phyloP scores from a whole-genome alignment of 1,284 basidiomycete genomes.

The Microbotryum lychnidis-dioicae region DNA sequence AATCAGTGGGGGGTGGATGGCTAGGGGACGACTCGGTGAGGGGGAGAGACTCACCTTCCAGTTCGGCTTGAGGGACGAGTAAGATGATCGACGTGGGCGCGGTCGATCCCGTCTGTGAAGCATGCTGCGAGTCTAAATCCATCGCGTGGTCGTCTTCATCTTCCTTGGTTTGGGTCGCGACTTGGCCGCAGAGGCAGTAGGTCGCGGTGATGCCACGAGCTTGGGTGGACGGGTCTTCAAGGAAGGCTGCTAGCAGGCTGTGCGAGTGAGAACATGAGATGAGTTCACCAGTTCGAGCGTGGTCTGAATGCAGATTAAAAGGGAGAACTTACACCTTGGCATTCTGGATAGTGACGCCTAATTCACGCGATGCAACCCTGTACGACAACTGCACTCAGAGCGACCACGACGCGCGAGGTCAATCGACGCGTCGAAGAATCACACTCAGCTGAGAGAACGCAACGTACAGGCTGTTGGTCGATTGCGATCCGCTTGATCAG shows the following conservation, averaged over 20 bases:
- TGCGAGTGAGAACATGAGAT: not conserved
- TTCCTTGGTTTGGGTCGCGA: not conserved
- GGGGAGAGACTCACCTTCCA: conserved; percentile 10
- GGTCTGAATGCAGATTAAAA: not conserved
- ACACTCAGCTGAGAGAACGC: not conserved
- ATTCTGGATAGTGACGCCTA: conserved; percentile 12
- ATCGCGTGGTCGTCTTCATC: not conserved
- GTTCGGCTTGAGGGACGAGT: conserved; percentile 10
- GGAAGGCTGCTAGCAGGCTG: conserved; percentile 13
- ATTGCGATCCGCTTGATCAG: conserved; percentile 21
- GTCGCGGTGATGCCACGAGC: conserved; percentile 16
- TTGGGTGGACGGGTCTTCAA: conserved; percentile 9
- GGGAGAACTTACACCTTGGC: conserved; percentile 10
- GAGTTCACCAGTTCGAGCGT: not conserved
- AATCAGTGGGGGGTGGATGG: no score
- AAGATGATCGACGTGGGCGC: not conserved
- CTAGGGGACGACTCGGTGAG: no score
- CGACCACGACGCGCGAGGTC: not conserved
- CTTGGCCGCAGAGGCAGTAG: conserved; percentile 12
- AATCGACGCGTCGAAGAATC: not conserved
- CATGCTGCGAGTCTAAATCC: conserved; percentile 3
- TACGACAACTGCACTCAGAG: conserved; percentile 17
- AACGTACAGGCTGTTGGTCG: conserved; percentile 13
- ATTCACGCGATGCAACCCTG: conserved; percentile 18
- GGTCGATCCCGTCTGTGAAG: not conserved